These are phyloP conservation scores for Neospermospora avenae DNA, from an alignment of 2,329 filamentous ascomycete species.

Conservation along the genomic window DNA sequence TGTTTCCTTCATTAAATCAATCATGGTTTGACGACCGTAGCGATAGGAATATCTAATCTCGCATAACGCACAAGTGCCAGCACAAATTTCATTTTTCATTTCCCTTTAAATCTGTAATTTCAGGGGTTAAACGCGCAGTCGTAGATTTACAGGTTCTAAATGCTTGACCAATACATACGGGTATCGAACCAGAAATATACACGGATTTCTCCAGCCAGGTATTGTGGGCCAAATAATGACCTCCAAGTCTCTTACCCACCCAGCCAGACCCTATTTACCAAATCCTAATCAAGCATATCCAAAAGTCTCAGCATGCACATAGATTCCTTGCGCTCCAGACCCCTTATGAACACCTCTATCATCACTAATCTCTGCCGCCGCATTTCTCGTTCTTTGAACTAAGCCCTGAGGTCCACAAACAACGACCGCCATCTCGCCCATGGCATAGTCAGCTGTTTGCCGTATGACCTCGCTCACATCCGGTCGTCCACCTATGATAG, in stretches of 20 bases:
- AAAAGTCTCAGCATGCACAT: slow-evolving; percentile 57
- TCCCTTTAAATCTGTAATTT: too few species aligned
- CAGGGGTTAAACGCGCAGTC: too few species aligned
- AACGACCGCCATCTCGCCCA: slow-evolving; percentile 60
- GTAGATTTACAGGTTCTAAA: neutral
- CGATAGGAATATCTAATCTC: too few species aligned
- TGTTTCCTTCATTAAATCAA: too few species aligned
- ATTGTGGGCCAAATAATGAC: too few species aligned
- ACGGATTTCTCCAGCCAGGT: neutral
- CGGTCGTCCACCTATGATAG: slow-evolving; percentile 47
- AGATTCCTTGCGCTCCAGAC: slow-evolving; percentile 62
- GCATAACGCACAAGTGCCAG: too few species aligned
- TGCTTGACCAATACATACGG: neutral
- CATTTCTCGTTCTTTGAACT: slow-evolving; percentile 51
- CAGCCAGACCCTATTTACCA: neutral
- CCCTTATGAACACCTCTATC: slow-evolving; percentile 66
- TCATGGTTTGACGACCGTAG: too few species aligned
- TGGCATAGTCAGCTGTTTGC: slow-evolving; percentile 52
- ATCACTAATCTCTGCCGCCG: slow-evolving; percentile 55
- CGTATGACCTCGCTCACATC: slow-evolving; percentile 49
- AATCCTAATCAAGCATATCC: slow-evolving; percentile 36
- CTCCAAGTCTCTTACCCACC: too few species aligned
- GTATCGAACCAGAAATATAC: neutral
- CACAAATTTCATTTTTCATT: too few species aligned
- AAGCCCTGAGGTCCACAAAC: slow-evolving; percentile 58